phyloP scores from a whole-genome alignment of 73 alveolate genomes.

The Stentor coeruleus region DNA sequence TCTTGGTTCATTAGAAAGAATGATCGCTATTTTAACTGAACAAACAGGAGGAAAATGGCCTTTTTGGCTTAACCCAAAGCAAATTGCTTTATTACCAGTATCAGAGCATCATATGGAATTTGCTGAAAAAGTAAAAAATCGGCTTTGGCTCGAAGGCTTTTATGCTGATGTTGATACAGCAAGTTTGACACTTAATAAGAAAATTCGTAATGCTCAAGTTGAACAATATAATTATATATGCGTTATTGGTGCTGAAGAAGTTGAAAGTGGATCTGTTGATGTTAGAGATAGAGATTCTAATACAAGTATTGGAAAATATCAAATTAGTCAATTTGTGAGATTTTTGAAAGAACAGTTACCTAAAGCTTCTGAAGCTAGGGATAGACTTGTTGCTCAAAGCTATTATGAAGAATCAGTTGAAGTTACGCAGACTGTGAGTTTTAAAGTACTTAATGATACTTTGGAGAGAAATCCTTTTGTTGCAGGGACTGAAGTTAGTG shows the following conservation, averaged over 20 bases:
- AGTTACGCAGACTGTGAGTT: neutral
- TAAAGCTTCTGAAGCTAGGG: neutral
- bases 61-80: slow-evolving; percentile 99
- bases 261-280: slow-evolving; percentile 78
- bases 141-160: slow-evolving; percentile 79
- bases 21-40: slow-evolving; percentile 93
- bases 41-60: slow-evolving; percentile 99
- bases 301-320: slow-evolving; percentile 73
- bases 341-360: slow-evolving; percentile 33
- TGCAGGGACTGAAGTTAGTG: slow-evolving; percentile 57
- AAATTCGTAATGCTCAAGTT: slow-evolving; percentile 94
- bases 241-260: slow-evolving; percentile 99
- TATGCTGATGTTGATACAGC: slow-evolving; percentile 84
- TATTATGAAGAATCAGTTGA: neutral
- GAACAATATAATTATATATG: slow-evolving; percentile 91
- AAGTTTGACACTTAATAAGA: slow-evolving; percentile 85
- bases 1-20: slow-evolving; percentile 98
- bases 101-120: slow-evolving; percentile 86
- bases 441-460: slow-evolving; percentile 37
- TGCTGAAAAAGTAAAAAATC: slow-evolving; percentile 73
- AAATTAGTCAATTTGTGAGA: slow-evolving; percentile 56
- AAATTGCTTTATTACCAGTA: slow-evolving; percentile 94
- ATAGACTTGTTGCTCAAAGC: neutral
- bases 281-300: slow-evolving; percentile 93
- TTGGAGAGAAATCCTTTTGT: slow-evolving; percentile 50